Evolutionary conservation across 345 rosid genomes (phyloP), one percentile per base, ranked within the genome.

Genomic region (Xanthoceras sorbifolium): DNA sequence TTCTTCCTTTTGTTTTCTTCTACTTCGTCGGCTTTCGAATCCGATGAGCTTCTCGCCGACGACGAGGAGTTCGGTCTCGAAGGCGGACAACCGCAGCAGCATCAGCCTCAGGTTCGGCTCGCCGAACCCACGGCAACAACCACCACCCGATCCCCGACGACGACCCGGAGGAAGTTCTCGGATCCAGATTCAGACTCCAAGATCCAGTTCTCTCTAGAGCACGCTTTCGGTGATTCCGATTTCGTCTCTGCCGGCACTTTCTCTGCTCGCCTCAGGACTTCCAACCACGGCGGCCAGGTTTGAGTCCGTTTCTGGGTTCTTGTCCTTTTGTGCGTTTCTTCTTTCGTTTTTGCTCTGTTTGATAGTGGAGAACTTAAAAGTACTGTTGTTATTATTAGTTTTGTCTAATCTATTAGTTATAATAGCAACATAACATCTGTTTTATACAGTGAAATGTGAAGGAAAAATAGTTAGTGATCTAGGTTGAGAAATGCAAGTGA

Each of bases 171-270:
- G 83, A 87, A 89, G 76, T 85, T 78, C 73, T 81, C 91, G n/a
- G 98, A 96, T 85, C 85, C 88, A 15, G 97, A 96, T 61, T 88
- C 92, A 28, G 98, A 96, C 69, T 93, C 98, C 14, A 96, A 96
- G 91, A 84, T 96, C 93, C 98, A 92, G 67, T 93, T 96, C 78
- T 63, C 93, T 23, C 92, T 96, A 44, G 94, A 96, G 22, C 99
- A 96, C 78, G 95, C 99, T 59, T 93, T 96, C 34, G 97, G 97
- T 0, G 97, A 93, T 73, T 89, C 97, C 60, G 92, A 86, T 83
- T 93, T 96, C 84, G 76, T 84, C 46, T 86, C 91, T 20, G 97
- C 97, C 20, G 98, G 97, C 59, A 85, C 90, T 79, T 96, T 96
- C 87, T 88, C 98, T 32, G 99, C 97, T 67, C 98, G 98, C 74